Conservation (phyloP, 495 filamentous ascomycete genomes). For the Aspergillus conjunctus region DNA sequence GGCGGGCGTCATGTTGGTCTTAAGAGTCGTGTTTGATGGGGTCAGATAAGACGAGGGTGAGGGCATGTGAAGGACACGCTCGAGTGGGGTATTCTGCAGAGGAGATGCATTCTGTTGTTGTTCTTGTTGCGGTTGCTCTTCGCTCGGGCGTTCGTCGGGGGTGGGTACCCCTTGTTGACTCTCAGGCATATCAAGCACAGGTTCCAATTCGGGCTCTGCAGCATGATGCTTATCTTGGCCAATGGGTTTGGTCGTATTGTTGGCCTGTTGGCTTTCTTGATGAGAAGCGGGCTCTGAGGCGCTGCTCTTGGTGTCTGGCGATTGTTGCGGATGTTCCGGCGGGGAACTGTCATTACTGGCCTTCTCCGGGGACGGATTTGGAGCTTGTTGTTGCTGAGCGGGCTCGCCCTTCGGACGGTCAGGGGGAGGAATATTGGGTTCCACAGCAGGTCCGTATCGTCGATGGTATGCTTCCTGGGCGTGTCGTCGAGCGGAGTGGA, state of each 20-base stretch:
- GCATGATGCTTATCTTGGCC: slow-evolving; percentile 12
- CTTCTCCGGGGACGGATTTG: slow-evolving; percentile 26
- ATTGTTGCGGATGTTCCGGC: slow-evolving; percentile 22
- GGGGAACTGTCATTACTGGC: slow-evolving; percentile 18
- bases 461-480: slow-evolving; percentile 49
- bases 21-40: slow-evolving; percentile 39
- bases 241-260: slow-evolving; percentile 23
- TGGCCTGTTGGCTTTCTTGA: slow-evolving; percentile 16
- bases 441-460: slow-evolving; percentile 55
- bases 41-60: slow-evolving; percentile 43
- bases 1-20: slow-evolving; percentile 67
- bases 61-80: slow-evolving; percentile 65
- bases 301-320: neutral
- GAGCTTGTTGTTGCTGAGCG: slow-evolving; percentile 26
- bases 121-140: slow-evolving; percentile 31
- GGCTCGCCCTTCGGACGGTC: slow-evolving; percentile 30
- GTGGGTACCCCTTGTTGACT: slow-evolving; percentile 23
- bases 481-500: slow-evolving; percentile 44
- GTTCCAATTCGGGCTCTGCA: slow-evolving; percentile 27
- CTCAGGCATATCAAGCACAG: slow-evolving; percentile 22
- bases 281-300: neutral
- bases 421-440: slow-evolving; percentile 47
- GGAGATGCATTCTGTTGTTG: neutral
- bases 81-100: slow-evolving; percentile 54
- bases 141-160: slow-evolving; percentile 26